A percentile compares a stretch with the other conserved stretches of the same genome.
Evolutionary conservation across 163 green algal species (phyloP).

Genomic region (Scenedesmus sp.): DNA sequence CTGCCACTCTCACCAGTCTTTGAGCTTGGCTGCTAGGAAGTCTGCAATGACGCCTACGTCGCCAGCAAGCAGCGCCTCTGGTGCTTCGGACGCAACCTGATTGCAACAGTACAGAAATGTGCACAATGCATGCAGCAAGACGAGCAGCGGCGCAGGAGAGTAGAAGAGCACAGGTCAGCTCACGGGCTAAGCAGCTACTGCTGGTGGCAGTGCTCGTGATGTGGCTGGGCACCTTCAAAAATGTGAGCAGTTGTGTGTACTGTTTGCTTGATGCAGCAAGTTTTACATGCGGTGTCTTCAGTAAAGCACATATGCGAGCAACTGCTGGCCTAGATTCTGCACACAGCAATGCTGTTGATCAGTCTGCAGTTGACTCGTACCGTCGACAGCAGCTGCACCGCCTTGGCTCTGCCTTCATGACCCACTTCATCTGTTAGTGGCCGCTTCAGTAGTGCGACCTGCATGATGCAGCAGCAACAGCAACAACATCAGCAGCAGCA

Average conservation of each 20-base stretch:
- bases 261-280: neutral
- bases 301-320: neutral
- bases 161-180: neutral
- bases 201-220: too few species aligned
- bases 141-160: neutral
- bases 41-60: slow-evolving; percentile 40
- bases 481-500: neutral
- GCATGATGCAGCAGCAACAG: neutral
- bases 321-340: neutral
- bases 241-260: neutral
- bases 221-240: neutral
- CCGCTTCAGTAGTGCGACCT: slow-evolving; percentile 22
- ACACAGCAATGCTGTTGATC: neutral
- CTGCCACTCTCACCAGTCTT: slow-evolving; percentile 26
- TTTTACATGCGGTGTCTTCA: neutral
- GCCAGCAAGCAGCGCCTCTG: neutral
- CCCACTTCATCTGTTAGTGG: slow-evolving; percentile 35
- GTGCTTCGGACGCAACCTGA: slow-evolving; percentile 19
- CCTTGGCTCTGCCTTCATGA: slow-evolving; percentile 30
- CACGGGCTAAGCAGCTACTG: too few species aligned
- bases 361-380: neutral
- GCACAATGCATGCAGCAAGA: neutral
- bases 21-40: slow-evolving; percentile 35
- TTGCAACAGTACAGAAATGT: neutral
- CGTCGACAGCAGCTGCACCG: slow-evolving; percentile 46